A percentile compares a stretch with the other conserved stretches of the same genome.
Evolutionary conservation across 129 eudicot species (phyloP).

Genomic region (Flaveria brownii): DNA sequence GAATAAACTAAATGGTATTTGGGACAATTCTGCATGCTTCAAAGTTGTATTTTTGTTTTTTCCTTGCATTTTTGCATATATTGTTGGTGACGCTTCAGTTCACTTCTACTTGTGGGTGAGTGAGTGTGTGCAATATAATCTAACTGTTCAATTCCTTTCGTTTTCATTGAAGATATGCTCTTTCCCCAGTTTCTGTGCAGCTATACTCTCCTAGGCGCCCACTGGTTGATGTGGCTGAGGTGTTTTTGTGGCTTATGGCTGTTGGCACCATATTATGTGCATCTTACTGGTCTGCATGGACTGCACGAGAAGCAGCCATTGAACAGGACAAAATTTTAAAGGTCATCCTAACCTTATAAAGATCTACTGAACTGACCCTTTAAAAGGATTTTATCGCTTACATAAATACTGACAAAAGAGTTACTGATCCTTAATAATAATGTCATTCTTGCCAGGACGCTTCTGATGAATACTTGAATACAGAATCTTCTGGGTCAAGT

Average conservation of each 20-base stretch:
- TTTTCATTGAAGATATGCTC: conserved; percentile 21
- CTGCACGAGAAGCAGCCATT: conserved; percentile 91
- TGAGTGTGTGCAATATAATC: conserved; percentile 6
- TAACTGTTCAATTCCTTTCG: not conserved
- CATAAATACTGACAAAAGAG: not conserved
- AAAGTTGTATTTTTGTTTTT: not conserved
- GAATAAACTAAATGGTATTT: conserved; percentile 65
- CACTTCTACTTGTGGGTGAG: not conserved
- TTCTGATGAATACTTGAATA: conserved; percentile 57
- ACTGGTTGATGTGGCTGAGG: conserved; percentile 95
- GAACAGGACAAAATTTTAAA: conserved; percentile 89
- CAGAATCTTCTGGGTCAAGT: conserved; percentile 44
- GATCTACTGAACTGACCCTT: not conserved
- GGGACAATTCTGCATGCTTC: conserved; percentile 12
- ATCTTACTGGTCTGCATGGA: conserved; percentile 99
- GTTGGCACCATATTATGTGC: conserved; percentile 96
- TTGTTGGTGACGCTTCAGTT: conserved; percentile 10
- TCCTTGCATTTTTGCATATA: not conserved
- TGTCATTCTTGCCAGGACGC: conserved; percentile 60
- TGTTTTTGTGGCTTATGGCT: conserved; percentile 98
- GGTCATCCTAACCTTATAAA: conserved; percentile 44
- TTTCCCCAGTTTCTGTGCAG: conserved; percentile 83
- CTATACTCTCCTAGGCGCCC: conserved; percentile 94
- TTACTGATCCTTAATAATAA: conserved; percentile 25
- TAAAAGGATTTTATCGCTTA: not conserved